phyloP scores from a whole-genome alignment of 2,329 filamentous ascomycete genomes.

The Sclerotinia sclerotiorum region DNA sequence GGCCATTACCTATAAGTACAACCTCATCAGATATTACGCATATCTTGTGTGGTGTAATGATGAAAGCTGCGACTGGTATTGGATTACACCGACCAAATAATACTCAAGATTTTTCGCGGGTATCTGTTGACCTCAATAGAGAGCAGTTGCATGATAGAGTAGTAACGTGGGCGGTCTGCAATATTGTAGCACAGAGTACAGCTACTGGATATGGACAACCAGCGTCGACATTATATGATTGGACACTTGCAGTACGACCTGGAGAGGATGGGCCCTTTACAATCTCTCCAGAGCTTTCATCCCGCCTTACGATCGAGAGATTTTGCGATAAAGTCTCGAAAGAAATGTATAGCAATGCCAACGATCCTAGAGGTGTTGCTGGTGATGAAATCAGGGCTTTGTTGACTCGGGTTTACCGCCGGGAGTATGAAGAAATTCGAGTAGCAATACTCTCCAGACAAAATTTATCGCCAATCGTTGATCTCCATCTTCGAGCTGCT shows the following conservation, averaged over 20 bases:
- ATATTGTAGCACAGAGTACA: constrained; percentile 77
- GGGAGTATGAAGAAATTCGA: constrained; percentile 63
- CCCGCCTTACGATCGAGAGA: constrained; percentile 68
- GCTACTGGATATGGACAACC: constrained; percentile 84
- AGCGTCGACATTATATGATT: constrained; percentile 74
- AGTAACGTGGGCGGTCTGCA: constrained; percentile 81
- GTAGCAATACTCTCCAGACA: constrained; percentile 57
- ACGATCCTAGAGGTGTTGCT: constrained; percentile 67
- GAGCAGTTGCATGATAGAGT: constrained; percentile 78
- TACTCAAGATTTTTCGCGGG: constrained; percentile 78
- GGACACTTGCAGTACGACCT: constrained; percentile 63
- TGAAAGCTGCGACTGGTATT: constrained; percentile 82
- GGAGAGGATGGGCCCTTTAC: constrained; percentile 60
- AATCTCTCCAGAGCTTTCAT: constrained; percentile 62
- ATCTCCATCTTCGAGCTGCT: constrained; percentile 70
- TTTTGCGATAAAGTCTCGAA: constrained; percentile 77
- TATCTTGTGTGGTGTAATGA: constrained; percentile 76
- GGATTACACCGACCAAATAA: constrained; percentile 78
- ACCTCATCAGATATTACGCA: constrained; percentile 79
- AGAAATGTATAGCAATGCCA: constrained; percentile 76
- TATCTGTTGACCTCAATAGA: constrained; percentile 71
- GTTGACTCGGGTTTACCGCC: constrained; percentile 64
- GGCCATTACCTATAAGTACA: constrained; percentile 79
- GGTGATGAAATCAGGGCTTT: constrained; percentile 67
- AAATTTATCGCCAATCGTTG: constrained; percentile 57